Percentiles rank a stretch among this genome's conserved stretches.
Evolutionary conservation across 495 filamentous ascomycete genomes (phyloP).

Genomic region (Filosporella fistucella): DNA sequence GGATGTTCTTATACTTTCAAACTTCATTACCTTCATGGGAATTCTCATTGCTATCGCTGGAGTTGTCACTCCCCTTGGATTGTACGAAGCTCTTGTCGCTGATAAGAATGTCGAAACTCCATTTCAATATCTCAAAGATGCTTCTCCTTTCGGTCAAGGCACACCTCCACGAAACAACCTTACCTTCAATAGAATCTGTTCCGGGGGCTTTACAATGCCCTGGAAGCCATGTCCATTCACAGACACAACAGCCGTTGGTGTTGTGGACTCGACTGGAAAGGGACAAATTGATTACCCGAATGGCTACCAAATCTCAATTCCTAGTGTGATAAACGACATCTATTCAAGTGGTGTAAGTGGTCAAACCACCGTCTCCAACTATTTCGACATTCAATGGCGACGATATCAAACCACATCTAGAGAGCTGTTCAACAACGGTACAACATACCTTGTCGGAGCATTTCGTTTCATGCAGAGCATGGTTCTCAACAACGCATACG

Average conservation of each 20-base stretch:
- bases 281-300: conserved; percentile 4
- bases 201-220: not conserved
- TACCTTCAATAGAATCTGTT: conserved; percentile 3
- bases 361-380: conserved; percentile 30
- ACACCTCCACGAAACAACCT: conserved; percentile 11
- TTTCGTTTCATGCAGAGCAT: conserved; percentile 25
- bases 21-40: not conserved
- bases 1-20: not conserved
- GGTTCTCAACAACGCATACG: conserved; percentile 26
- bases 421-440: conserved; percentile 17
- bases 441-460: conserved; percentile 10
- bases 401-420: conserved; percentile 18
- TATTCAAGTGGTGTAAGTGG: conserved; percentile 27
- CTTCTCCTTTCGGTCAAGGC: conserved; percentile 9
- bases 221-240: conserved; percentile 9
- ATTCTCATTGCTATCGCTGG: conserved; percentile 7
- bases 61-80: conserved; percentile 13
- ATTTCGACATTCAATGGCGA: conserved; percentile 39
- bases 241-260: not conserved
- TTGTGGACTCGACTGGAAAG: not conserved
- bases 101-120: not conserved
- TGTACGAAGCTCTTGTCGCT: conserved; percentile 3
- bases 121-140: conserved; percentile 7
- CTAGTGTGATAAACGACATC: conserved; percentile 24
- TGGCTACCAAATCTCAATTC: conserved; percentile 21